Base-by-base conservation (phyloP, 192 early-diverging fungal species). In the Geosiphon pyriformis region DNA sequence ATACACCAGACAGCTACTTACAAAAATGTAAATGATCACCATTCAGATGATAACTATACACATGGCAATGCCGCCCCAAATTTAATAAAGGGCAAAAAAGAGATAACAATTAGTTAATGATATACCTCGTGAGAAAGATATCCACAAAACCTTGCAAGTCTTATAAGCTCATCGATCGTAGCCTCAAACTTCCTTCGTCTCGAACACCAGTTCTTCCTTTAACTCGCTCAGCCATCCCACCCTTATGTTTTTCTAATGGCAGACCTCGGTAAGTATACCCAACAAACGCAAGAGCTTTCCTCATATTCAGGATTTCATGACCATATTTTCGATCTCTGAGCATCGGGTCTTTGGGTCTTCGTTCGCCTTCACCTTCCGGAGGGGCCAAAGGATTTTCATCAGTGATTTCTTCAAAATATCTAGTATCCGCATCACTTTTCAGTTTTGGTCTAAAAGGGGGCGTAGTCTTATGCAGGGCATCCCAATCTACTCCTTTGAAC, bases 381-480 rank as follows among this genome's bases (percentile, higher is more conserved):
- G 80, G 68, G 6, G 72, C 72, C 60, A 78, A 72, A 3, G 74
- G 77, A 65, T 71, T 76, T 48, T 75, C 73, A 61, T 72, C 73
- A 33, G 71, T 70, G 65, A 77, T 70, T 37, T 72, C 71, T 46
- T 97, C 95, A 86, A 98, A 98, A 69, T 97, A 97, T 29, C 89
- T 85, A 0, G 95, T 97, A 65, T 97, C 95, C 52, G 93, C 92
- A 0, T 79, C 74, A 61, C 82, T 76, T 20, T 83, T 86, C 3
- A 86, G 73, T 37, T 89, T 85, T 0, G 96, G 96, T 27, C 88
- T 81, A 78, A 98, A 98, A 1, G 83, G 80, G 1, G 94, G 90
- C n/a, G 78, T 75, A 49, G 81, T 74, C 0, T 72, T 76, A 27
- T 79, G 52, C 4, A 95, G 63, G 7, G 61, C 78, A 25, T 82